These are phyloP conservation scores for Chlamydomonas sp. DNA, from an alignment of 139 green algal species.

Conservation along the genomic window DNA sequence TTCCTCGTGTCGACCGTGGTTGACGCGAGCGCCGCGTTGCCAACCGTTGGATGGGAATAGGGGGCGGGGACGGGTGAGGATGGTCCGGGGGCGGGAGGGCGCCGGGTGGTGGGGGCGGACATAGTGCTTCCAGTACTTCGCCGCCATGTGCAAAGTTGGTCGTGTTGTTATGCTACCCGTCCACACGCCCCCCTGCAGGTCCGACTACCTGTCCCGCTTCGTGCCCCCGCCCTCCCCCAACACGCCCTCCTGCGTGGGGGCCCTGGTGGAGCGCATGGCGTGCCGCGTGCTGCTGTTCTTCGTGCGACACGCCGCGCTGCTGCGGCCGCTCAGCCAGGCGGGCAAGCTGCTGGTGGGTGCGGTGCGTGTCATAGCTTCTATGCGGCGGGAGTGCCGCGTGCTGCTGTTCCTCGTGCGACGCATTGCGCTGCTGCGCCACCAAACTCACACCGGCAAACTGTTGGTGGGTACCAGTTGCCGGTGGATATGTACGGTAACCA, in stretches of 20 bases:
- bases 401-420: constrained; percentile 93
- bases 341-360: constrained; percentile 38
- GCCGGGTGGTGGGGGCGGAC: no score
- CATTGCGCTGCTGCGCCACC: constrained; percentile 82
- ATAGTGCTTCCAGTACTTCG: no score
- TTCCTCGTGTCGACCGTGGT: no score
- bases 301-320: constrained; percentile 88
- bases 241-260: constrained; percentile 58
- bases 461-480: background rate
- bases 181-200: constrained; percentile 20
- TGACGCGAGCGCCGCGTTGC: no score
- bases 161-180: background rate
- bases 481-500: no score
- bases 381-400: constrained; percentile 66
- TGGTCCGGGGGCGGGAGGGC: no score
- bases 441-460: constrained; percentile 65
- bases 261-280: constrained; percentile 82
- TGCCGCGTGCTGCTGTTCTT: constrained; percentile 89
- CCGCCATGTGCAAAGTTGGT: background rate
- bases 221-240: constrained; percentile 57
- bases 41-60: no score
- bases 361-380: background rate
- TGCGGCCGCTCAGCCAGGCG: constrained; percentile 77
- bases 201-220: constrained; percentile 71
- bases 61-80: no score